Evolutionary conservation across 2,329 filamentous ascomycete species (phyloP).

Genomic region (Pseudogymnoascus sp.): DNA sequence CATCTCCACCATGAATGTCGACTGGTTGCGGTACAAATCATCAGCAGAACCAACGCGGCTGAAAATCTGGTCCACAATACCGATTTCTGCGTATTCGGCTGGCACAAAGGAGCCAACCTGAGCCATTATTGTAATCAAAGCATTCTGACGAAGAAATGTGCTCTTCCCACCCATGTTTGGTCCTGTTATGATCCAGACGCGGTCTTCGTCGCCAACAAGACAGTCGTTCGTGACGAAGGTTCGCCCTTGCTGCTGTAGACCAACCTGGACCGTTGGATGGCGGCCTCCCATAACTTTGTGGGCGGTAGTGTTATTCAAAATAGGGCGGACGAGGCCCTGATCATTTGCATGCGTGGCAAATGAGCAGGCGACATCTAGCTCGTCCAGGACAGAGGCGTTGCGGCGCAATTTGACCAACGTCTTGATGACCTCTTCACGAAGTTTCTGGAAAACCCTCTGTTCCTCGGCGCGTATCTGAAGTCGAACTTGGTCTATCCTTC

Average conservation of each 20-base stretch:
- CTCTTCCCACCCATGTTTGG: constrained; percentile 99
- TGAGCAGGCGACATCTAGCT: constrained; percentile 81
- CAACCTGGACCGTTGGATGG: constrained; percentile 85
- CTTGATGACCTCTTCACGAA: constrained; percentile 68
- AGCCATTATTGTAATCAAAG: constrained; percentile 84
- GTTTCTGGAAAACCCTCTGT: constrained; percentile 62
- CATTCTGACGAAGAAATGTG: constrained; percentile 92
- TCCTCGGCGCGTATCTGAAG: constrained; percentile 77
- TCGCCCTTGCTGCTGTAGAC: constrained; percentile 68
- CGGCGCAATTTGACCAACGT: constrained; percentile 80
- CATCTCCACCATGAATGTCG: constrained; percentile 99
- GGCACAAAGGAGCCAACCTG: constrained; percentile 92
- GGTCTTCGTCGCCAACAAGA: constrained; percentile 59
- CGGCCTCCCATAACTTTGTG: constrained; percentile 79
- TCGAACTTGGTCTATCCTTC: constrained; percentile 67
- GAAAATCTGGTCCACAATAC: constrained; percentile 92
- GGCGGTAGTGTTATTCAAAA: constrained; percentile 53
- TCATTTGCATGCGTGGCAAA: constrained; percentile 74
- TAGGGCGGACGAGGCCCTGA: constrained; percentile 63
- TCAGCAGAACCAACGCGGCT: constrained; percentile 90
- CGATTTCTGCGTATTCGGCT: constrained; percentile 74
- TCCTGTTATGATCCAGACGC: constrained; percentile 61
- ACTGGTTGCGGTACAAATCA: constrained; percentile 88
- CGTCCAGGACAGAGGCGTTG: constrained; percentile 86
- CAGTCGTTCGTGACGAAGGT: constrained; percentile 83